Conservation (phyloP, 306 rosid species). For the Quercus variabilis region DNA sequence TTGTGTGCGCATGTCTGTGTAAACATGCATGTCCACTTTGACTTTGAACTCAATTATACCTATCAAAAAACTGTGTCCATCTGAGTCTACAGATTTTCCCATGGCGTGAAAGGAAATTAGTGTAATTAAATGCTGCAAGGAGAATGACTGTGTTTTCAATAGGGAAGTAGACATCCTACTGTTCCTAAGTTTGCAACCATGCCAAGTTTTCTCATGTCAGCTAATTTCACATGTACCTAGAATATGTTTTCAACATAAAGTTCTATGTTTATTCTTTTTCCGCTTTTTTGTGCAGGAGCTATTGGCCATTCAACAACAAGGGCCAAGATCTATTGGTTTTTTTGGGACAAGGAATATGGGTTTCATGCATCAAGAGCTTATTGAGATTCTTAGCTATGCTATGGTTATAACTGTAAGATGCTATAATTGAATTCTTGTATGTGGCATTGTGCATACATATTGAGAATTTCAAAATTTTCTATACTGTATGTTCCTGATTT, state of each 20-base stretch:
- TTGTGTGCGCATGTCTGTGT: too few species aligned
- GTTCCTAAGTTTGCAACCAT: neutral
- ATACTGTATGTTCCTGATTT: slow-evolving; percentile 7
- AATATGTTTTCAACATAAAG: neutral
- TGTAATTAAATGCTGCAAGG: too few species aligned
- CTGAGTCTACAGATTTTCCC: too few species aligned
- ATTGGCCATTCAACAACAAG: slow-evolving; percentile 99
- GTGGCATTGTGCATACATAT: slow-evolving; percentile 19
- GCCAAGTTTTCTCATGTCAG: neutral
- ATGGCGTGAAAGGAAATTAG: too few species aligned
- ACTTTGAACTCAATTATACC: too few species aligned
- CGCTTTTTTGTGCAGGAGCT: slow-evolving; percentile 55
- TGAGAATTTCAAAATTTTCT: slow-evolving; percentile 14
- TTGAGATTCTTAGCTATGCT: slow-evolving; percentile 99
- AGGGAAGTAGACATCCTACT: neutral
- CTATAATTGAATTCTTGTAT: slow-evolving; percentile 11
- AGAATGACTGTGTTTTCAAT: too few species aligned
- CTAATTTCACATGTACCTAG: neutral
- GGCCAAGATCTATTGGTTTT: slow-evolving; percentile 96
- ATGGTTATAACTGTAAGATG: slow-evolving; percentile 97
- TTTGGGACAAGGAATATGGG: slow-evolving; percentile 99
- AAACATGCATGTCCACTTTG: too few species aligned
- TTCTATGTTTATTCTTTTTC: neutral
- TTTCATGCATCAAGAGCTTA: slow-evolving; percentile 96
- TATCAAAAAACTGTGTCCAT: too few species aligned